A percentile compares a stretch with the other conserved stretches of the same genome.
phyloP scores from a whole-genome alignment of 164 flowering plant genomes.

The Tetracentron sinense region DNA sequence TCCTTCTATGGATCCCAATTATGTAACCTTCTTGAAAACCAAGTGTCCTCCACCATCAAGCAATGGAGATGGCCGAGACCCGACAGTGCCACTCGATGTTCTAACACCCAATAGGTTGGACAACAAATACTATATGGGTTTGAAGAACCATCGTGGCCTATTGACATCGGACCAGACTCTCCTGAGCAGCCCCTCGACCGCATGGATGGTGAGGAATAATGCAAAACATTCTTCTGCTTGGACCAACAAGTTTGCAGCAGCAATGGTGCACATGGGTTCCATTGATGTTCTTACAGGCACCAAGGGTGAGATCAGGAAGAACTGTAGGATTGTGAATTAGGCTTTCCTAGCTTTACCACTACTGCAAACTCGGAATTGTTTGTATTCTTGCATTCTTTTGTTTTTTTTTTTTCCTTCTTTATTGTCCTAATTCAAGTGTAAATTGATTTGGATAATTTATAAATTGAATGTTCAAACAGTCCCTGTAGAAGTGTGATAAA shows the following conservation, averaged over 20 bases:
- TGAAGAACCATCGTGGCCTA: conserved; percentile 13
- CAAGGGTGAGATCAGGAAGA: conserved; percentile 17
- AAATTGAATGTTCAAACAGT: too few relatives aligned
- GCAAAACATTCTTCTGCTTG: neutral
- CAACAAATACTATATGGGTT: conserved; percentile 9
- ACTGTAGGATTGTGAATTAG: conserved; percentile 19
- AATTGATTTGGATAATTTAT: too few relatives aligned
- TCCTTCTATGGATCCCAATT: neutral
- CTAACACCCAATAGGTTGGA: conserved; percentile 17
- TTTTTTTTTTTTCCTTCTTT: neutral
- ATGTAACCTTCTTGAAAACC: conserved; percentile 10
- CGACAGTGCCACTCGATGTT: conserved; percentile 9
- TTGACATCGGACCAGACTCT: conserved; percentile 23
- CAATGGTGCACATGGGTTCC: conserved; percentile 20
- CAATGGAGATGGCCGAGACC: neutral
- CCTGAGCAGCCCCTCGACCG: neutral
- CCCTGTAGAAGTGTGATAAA: too few relatives aligned
- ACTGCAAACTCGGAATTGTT: neutral
- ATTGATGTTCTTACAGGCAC: conserved; percentile 19
- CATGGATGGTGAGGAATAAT: neutral
- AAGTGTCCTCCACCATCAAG: conserved; percentile 8
- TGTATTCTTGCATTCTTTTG: neutral
- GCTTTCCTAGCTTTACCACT: neutral
- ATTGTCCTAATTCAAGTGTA: neutral
- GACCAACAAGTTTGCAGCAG: conserved; percentile 5